A percentile compares a stretch with the other conserved stretches of the same genome.
Conservation (phyloP, 352 stramenopile genomes). For the Ochromonadaceae sp. region DNA sequence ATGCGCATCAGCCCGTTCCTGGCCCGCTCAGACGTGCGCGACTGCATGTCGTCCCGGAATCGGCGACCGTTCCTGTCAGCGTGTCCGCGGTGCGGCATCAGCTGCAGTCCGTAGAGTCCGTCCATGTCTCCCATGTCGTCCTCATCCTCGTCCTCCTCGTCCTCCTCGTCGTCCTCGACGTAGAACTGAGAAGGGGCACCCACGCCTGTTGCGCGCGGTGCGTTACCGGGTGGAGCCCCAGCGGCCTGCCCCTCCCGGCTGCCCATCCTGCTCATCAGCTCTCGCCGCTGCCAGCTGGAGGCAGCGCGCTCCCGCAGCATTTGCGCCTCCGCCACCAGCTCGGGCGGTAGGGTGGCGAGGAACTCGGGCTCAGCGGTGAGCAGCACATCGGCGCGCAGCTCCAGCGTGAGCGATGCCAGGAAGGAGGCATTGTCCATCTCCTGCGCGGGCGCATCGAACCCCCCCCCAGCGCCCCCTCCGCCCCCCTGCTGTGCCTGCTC, state of each 20-base stretch:
- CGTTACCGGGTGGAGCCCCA: slow-evolving; percentile 16
- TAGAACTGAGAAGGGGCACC: neutral
- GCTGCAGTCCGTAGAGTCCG: neutral
- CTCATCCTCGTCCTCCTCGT: slow-evolving; percentile 33
- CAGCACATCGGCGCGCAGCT: slow-evolving; percentile 89
- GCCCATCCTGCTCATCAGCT: slow-evolving; percentile 46
- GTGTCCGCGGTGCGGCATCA: no score
- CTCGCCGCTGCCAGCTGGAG: slow-evolving; percentile 28
- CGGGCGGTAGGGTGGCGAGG: slow-evolving; percentile 74
- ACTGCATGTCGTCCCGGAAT: no score
- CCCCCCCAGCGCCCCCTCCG: no score
- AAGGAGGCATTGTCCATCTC: slow-evolving; percentile 98
- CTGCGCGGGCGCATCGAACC: slow-evolving; percentile 42
- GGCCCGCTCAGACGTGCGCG: no score
- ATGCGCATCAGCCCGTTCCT: no score
- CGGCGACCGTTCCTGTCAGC: no score
- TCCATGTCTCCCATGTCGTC: slow-evolving; percentile 25
- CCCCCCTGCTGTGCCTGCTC: slow-evolving; percentile 45
- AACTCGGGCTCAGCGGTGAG: slow-evolving; percentile 85
- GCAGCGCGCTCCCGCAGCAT: slow-evolving; percentile 75
- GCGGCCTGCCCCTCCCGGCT: slow-evolving; percentile 21
- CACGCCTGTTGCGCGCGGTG: neutral
- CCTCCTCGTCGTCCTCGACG: neutral
- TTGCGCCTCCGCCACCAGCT: slow-evolving; percentile 84
- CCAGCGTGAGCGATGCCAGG: slow-evolving; percentile 79